Percentiles rank a stretch among this genome's conserved stretches.
phyloP scores from a whole-genome alignment of 495 filamentous ascomycete genomes.

The Aspergillus olivimuriae region DNA sequence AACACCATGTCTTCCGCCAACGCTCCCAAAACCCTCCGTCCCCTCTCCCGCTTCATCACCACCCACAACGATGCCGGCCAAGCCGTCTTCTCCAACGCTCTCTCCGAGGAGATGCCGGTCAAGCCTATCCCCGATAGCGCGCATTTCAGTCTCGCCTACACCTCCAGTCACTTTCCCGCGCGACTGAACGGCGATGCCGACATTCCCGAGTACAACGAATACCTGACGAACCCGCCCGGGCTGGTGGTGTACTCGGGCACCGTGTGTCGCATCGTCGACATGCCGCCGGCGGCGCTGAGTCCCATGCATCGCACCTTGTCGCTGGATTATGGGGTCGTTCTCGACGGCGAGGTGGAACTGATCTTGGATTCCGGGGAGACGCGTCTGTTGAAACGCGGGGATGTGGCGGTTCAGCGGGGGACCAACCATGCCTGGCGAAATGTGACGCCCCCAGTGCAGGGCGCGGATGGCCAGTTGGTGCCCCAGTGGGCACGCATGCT shows the following conservation, averaged over 20 bases:
- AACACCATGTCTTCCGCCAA: constrained; percentile 17
- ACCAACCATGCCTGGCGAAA: constrained; percentile 41
- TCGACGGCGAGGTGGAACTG: constrained; percentile 72
- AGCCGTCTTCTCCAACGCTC: constrained; percentile 26
- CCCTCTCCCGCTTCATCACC: constrained; percentile 35
- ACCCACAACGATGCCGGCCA: constrained; percentile 25
- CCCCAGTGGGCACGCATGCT: constrained; percentile 48
- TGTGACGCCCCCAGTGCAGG: constrained; percentile 3
- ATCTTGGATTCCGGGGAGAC: constrained; percentile 57
- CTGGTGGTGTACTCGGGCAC: constrained; percentile 46
- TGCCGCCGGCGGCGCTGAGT: constrained; percentile 54
- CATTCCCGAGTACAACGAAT: constrained; percentile 25
- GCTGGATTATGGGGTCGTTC: constrained; percentile 68
- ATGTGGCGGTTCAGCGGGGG: constrained; percentile 62
- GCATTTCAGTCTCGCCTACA: constrained; percentile 37
- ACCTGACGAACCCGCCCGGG: constrained; percentile 37
- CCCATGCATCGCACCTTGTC: constrained; percentile 62
- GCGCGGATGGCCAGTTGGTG: constrained; percentile 7
- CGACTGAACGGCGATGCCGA: constrained; percentile 43
- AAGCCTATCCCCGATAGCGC: constrained; percentile 19
- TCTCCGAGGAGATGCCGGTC: constrained; percentile 19
- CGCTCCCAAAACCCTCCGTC: constrained; percentile 16
- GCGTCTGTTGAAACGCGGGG: constrained; percentile 59
- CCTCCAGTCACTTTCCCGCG: constrained; percentile 49
- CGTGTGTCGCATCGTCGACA: constrained; percentile 52